These are phyloP conservation scores for Nymphaea colorata DNA, from an alignment of 164 flowering plant species.

Conservation along the genomic window DNA sequence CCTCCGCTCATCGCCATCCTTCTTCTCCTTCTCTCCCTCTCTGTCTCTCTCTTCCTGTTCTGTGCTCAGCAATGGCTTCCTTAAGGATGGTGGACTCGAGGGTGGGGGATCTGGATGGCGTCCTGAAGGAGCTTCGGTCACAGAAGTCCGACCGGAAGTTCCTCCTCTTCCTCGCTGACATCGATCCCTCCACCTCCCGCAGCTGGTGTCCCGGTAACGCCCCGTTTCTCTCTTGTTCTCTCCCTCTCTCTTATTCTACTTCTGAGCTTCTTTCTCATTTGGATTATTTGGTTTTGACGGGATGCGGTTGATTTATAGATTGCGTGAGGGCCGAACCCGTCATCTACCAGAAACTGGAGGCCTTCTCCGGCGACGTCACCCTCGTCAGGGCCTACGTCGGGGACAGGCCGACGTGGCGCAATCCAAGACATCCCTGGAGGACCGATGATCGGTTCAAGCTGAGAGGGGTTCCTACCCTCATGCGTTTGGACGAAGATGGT, in stretches of 20 bases:
- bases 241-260: not conserved
- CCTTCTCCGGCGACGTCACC: constrained; percentile 35
- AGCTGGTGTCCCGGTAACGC: constrained; percentile 99
- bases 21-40: not conserved
- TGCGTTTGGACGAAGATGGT: constrained; percentile 61
- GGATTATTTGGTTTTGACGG: not conserved
- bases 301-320: constrained; percentile 23
- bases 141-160: constrained; percentile 42
- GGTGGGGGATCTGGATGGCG: constrained; percentile 34
- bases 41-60: not conserved
- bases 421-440: constrained; percentile 72
- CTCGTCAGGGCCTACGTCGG: constrained; percentile 88
- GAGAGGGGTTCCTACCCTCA: constrained; percentile 80
- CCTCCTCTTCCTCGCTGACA: constrained; percentile 86
- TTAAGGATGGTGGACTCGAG: constrained; percentile 59
- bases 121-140: constrained; percentile 49
- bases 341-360: constrained; percentile 72
- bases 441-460: constrained; percentile 67
- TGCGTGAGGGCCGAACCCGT: constrained; percentile 96
- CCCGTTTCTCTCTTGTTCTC: constrained; percentile 42
- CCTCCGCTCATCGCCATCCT: not conserved
- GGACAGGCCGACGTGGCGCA: constrained; percentile 93
- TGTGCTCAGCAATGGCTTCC: constrained; percentile 23
- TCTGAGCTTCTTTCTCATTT: not conserved
- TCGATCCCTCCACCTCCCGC: constrained; percentile 67